Conservation (phyloP, 495 filamentous ascomycete genomes). For the Aspergillus homomorphus region DNA sequence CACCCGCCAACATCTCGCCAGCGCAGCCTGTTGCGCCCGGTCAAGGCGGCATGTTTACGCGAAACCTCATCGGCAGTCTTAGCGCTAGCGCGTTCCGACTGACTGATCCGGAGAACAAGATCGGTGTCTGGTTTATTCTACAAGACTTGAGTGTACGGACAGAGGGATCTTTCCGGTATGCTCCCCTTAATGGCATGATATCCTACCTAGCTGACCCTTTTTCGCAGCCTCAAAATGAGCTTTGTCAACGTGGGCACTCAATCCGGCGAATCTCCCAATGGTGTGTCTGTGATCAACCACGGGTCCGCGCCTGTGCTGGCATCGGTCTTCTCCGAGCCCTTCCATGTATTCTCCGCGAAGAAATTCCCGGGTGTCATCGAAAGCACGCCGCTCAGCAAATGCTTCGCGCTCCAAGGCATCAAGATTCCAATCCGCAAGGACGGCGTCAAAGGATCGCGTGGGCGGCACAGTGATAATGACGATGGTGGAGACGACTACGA, state of each 20-base stretch:
- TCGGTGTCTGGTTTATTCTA: conserved; percentile 95
- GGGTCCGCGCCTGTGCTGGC: conserved; percentile 82
- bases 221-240: conserved; percentile 61
- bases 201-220: neutral
- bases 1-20: conserved; percentile 37
- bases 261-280: conserved; percentile 33
- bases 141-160: conserved; percentile 94
- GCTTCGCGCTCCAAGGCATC: conserved; percentile 92
- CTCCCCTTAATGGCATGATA: neutral
- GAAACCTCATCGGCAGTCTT: conserved; percentile 92
- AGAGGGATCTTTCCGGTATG: conserved; percentile 85
- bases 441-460: conserved; percentile 58
- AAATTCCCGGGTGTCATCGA: conserved; percentile 98
- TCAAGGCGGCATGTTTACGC: conserved; percentile 87
- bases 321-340: conserved; percentile 80
- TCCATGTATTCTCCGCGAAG: conserved; percentile 95
- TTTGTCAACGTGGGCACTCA: conserved; percentile 78
- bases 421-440: conserved; percentile 95
- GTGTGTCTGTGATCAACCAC: conserved; percentile 61
- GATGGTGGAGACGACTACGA: conserved; percentile 44
- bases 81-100: conserved; percentile 87
- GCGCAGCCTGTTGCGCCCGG: conserved; percentile 42
- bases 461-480: conserved; percentile 61
- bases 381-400: conserved; percentile 87
- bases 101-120: conserved; percentile 75